Evolutionary conservation across 2,329 filamentous ascomycete species (phyloP).

Genomic region (Pseudogymnoascus sp.): DNA sequence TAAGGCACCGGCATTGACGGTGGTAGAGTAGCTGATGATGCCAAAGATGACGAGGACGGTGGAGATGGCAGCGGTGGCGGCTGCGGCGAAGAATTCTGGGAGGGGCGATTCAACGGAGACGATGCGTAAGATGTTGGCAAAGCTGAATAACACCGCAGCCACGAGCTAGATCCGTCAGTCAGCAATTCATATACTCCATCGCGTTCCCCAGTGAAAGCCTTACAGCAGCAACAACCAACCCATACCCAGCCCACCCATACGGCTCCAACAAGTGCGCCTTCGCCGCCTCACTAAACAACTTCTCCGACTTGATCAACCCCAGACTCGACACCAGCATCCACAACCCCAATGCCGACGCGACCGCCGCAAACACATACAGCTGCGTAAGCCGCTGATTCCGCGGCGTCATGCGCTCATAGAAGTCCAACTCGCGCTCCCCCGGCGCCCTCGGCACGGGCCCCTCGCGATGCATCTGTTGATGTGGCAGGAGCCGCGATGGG

Average conservation of each 20-base stretch:
- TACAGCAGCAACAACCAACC: neutral
- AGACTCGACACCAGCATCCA: neutral
- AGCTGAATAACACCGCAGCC: neutral
- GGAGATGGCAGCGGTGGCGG: neutral
- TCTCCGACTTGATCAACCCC: constrained; percentile 7
- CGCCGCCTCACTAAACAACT: constrained; percentile 1
- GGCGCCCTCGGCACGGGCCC: constrained; percentile 1
- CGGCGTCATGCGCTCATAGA: constrained; percentile 2
- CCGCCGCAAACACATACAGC: neutral
- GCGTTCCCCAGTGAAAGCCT: neutral
- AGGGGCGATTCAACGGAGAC: neutral
- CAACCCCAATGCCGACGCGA: neutral
- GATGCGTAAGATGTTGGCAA: neutral
- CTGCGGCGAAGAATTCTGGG: neutral
- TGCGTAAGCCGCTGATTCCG: neutral
- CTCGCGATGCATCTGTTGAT: constrained; percentile 3
- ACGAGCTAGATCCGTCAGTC: neutral
- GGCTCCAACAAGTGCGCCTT: neutral
- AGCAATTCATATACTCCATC: neutral
- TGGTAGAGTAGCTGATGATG: neutral
- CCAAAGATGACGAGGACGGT: neutral
- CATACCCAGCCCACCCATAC: neutral
- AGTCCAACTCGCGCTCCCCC: neutral
- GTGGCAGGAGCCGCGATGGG: neutral
- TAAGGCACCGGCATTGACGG: neutral